phyloP scores from a whole-genome alignment of 106 monocot genomes.

The Dendrobium officinale region DNA sequence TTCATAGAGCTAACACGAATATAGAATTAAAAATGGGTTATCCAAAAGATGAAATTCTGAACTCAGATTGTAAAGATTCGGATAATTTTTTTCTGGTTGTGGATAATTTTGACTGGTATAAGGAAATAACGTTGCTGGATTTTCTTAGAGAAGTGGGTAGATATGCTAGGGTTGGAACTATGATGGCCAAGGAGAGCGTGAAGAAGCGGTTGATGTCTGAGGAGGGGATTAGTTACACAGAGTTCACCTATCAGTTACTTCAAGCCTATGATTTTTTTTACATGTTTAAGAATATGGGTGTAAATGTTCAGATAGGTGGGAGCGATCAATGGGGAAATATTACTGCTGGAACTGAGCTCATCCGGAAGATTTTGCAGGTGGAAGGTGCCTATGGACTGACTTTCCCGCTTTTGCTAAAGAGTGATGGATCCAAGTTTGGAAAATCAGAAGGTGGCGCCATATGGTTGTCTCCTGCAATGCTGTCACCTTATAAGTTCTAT shows the following conservation, averaged over 20 bases:
- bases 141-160: conserved; percentile 78
- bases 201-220: conserved; percentile 82
- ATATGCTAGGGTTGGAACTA: conserved; percentile 76
- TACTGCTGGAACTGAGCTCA: conserved; percentile 79
- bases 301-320: conserved; percentile 93
- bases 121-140: conserved; percentile 55
- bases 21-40: background rate
- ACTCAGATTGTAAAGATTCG: background rate
- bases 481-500: conserved; percentile 91
- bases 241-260: conserved; percentile 95
- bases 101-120: conserved; percentile 93
- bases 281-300: conserved; percentile 76
- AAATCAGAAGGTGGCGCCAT: conserved; percentile 81
- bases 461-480: conserved; percentile 62
- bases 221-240: conserved; percentile 91
- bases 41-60: conserved; percentile 19
- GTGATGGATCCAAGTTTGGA: conserved; percentile 91
- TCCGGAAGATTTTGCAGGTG: conserved; percentile 24
- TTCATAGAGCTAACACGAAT: conserved; percentile 4
- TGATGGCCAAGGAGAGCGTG: conserved; percentile 94
- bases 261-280: conserved; percentile 93
- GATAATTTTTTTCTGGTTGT: conserved; percentile 33
- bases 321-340: conserved; percentile 99
- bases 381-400: conserved; percentile 87
- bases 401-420: conserved; percentile 88